Percentiles rank a stretch among this genome's conserved stretches.
Conservation (phyloP, 371 early-diverging fungal species). For the Rhizopus microsporus region DNA sequence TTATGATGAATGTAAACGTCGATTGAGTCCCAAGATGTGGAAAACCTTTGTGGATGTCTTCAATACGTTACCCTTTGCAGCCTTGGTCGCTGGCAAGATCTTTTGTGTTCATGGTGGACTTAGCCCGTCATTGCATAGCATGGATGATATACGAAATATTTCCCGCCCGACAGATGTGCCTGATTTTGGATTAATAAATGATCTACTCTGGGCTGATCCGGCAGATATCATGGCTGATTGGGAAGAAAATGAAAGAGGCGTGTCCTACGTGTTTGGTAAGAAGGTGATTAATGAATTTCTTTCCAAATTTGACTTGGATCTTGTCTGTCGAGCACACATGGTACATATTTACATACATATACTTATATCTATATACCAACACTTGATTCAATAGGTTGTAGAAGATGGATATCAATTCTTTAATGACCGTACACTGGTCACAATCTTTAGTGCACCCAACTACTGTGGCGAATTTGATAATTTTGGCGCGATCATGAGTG, state of each 20-base stretch:
- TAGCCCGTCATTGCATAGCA: slow-evolving; percentile 75
- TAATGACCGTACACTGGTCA: slow-evolving; percentile 87
- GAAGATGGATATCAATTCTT: slow-evolving; percentile 99
- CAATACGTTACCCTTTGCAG: slow-evolving; percentile 97
- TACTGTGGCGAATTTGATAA: slow-evolving; percentile 53
- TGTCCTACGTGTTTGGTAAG: slow-evolving; percentile 92
- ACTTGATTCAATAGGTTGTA: slow-evolving; percentile 5
- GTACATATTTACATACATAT: slow-evolving; percentile 42
- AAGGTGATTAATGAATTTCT: slow-evolving; percentile 88
- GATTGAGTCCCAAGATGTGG: slow-evolving; percentile 95
- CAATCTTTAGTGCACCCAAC: slow-evolving; percentile 96
- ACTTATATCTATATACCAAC: not conserved
- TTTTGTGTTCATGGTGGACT: slow-evolving; percentile 97
- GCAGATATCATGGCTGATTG: slow-evolving; percentile 77
- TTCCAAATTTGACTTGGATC: slow-evolving; percentile 80
- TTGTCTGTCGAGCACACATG: slow-evolving; percentile 97
- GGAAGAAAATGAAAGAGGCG: slow-evolving; percentile 98
- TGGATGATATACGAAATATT: slow-evolving; percentile 93
- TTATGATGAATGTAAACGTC: slow-evolving; percentile 89
- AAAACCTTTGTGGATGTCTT: slow-evolving; percentile 97
- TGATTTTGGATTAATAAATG: slow-evolving; percentile 85
- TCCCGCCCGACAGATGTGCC: slow-evolving; percentile 95
- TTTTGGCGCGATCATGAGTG: slow-evolving; percentile 91
- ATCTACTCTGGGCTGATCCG: slow-evolving; percentile 92
- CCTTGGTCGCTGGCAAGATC: slow-evolving; percentile 95